These are phyloP conservation scores for Lasiodiplodia citricola DNA, from an alignment of 2,329 filamentous ascomycete genomes.

Conservation along the genomic window DNA sequence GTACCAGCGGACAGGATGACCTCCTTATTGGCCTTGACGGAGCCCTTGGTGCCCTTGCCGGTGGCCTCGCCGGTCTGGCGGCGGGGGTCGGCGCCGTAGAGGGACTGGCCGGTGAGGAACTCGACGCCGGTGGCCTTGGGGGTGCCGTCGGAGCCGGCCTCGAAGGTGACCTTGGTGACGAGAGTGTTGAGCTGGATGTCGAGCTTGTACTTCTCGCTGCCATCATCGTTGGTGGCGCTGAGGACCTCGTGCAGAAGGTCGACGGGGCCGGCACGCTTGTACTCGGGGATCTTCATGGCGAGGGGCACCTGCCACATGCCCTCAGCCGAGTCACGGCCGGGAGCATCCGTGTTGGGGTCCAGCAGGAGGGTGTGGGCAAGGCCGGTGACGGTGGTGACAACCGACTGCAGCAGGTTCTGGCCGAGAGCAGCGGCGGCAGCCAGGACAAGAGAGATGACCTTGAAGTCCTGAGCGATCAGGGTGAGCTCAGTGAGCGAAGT, in stretches of 20 bases:
- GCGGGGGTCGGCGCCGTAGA: slow-evolving; percentile 49
- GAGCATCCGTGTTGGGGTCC: slow-evolving; percentile 54
- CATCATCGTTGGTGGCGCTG: slow-evolving; percentile 32
- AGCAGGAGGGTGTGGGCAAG: slow-evolving; percentile 54
- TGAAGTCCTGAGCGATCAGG: slow-evolving; percentile 58
- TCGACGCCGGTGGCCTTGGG: slow-evolving; percentile 47
- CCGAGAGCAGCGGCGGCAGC: slow-evolving; percentile 61
- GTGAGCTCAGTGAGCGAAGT: slow-evolving; percentile 56
- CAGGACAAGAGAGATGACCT: slow-evolving; percentile 59
- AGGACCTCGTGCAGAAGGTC: slow-evolving; percentile 61
- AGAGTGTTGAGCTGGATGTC: slow-evolving; percentile 65
- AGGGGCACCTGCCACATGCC: slow-evolving; percentile 60
- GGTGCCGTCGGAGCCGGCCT: slow-evolving; percentile 57
- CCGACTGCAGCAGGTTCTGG: slow-evolving; percentile 35
- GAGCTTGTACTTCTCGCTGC: slow-evolving; percentile 58
- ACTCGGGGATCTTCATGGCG: slow-evolving; percentile 52
- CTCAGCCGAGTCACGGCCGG: slow-evolving; percentile 48
- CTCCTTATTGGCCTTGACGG: slow-evolving; percentile 50
- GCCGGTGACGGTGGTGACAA: slow-evolving; percentile 43
- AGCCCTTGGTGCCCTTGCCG: slow-evolving; percentile 45
- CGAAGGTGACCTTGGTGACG: slow-evolving; percentile 70
- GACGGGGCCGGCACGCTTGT: slow-evolving; percentile 59
- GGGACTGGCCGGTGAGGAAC: slow-evolving; percentile 46
- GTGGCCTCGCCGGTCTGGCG: slow-evolving; percentile 30
- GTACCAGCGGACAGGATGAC: slow-evolving; percentile 58